Evolutionary conservation across 2,329 filamentous ascomycete species (phyloP).

Genomic region (Aspergillus novoparasiticus): DNA sequence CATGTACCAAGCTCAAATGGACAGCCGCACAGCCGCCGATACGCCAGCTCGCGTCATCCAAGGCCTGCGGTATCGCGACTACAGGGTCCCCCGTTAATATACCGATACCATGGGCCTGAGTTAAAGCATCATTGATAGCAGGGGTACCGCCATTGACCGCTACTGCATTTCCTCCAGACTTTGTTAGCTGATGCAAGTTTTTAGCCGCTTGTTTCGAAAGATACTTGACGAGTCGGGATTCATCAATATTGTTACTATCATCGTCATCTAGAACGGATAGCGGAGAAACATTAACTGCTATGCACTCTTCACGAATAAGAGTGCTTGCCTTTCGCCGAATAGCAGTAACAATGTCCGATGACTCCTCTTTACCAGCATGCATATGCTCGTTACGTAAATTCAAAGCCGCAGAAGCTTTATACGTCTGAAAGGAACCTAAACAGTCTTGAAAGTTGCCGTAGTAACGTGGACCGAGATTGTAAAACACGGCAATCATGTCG

Average conservation of each 20-base stretch:
- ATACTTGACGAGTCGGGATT: conserved; percentile 73
- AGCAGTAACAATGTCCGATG: conserved; percentile 86
- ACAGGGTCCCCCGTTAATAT: conserved; percentile 82
- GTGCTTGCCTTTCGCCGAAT: conserved; percentile 82
- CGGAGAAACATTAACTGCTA: conserved; percentile 82
- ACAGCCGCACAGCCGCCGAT: conserved; percentile 88
- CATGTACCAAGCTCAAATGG: conserved; percentile 80
- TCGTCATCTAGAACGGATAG: conserved; percentile 79
- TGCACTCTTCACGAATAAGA: conserved; percentile 77
- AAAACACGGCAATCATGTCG: conserved; percentile 87
- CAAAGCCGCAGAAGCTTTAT: conserved; percentile 85
- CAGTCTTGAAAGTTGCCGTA: conserved; percentile 97
- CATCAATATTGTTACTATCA: conserved; percentile 69
- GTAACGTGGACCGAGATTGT: conserved; percentile 85
- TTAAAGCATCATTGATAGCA: conserved; percentile 85
- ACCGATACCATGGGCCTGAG: conserved; percentile 76
- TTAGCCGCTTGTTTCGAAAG: conserved; percentile 72
- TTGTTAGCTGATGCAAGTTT: conserved; percentile 69
- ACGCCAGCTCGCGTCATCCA: conserved; percentile 92
- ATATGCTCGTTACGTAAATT: conserved; percentile 90
- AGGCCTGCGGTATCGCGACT: conserved; percentile 74
- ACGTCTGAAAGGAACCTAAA: conserved; percentile 93
- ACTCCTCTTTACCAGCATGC: conserved; percentile 85
- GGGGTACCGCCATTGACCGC: conserved; percentile 88
- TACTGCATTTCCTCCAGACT: conserved; percentile 73